These are phyloP conservation scores for Helenozyma rhizophorensis DNA, from an alignment of 805 yeast species.

Conservation along the genomic window DNA sequence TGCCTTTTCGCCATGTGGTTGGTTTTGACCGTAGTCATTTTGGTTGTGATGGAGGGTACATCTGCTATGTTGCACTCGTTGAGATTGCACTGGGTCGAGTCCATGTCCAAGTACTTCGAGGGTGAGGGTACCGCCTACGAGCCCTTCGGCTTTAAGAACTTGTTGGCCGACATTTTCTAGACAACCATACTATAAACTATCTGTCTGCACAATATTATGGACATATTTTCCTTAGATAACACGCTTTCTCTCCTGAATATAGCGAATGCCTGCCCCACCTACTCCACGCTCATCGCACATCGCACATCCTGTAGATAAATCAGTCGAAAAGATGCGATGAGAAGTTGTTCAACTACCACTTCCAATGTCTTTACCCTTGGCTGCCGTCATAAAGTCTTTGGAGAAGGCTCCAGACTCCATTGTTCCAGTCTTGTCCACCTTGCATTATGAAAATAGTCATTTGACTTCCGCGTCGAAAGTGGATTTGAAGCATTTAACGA, in stretches of 20 bases:
- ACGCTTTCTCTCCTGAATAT: no score
- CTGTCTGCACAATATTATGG: no score
- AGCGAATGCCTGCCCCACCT: no score
- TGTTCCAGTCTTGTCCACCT: conserved; percentile 28
- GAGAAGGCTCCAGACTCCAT: conserved; percentile 19
- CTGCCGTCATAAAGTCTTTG: conserved; percentile 23
- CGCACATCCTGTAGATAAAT: no score
- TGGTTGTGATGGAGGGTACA: conserved; percentile 97
- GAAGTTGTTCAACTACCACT: neutral
- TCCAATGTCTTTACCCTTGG: conserved; percentile 20
- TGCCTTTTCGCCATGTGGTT: conserved; percentile 93
- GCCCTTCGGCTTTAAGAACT: conserved; percentile 67
- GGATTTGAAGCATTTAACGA: conserved; percentile 47
- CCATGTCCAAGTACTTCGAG: conserved; percentile 96
- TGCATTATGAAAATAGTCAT: conserved; percentile 24
- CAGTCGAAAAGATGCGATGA: no score
- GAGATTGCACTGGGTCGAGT: conserved; percentile 98
- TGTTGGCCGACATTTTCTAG: conserved; percentile 13
- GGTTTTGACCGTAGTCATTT: conserved; percentile 79
- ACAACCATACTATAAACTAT: no score
- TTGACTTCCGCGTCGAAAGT: conserved; percentile 43
- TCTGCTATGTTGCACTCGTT: conserved; percentile 98
- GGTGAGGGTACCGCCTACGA: conserved; percentile 92
- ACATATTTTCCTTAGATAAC: no score
- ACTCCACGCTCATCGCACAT: no score